Base-by-base conservation (phyloP, 495 filamentous ascomycete species). In the Penicillium fimorum region DNA sequence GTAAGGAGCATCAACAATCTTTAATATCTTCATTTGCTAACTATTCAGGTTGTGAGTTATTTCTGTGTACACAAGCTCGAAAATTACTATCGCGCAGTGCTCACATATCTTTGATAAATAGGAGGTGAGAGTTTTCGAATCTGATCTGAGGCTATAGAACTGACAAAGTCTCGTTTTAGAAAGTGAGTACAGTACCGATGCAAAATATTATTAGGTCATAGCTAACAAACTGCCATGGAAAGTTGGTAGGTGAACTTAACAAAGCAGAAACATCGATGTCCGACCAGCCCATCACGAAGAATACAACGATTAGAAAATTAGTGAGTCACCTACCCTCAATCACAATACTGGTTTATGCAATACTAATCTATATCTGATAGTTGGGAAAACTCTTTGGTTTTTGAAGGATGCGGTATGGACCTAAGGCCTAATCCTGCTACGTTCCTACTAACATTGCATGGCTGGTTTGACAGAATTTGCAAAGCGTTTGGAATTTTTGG, bases 331-430 rank as follows among this genome's bases (percentile, higher is more conserved):
- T 27, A 27, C 25, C 25, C 25, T 27, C 25, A 5, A 5, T 0
- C 6, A 27, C 6, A 7, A 27, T 4, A 47, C 6, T 32, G n/a
- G 30, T 4, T 42, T 17, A 22, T 22, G 5, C 18, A 18, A 18
- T 20, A n/a, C 35, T 37, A 37, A 37, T 12, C 10, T 29, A 7
- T 15, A 3, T 13, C 15, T 7, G 6, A 13, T 32, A 47, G 45
- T n/a, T 47, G 29, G 24, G 25, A n/a, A 33, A 18, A 6, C 10
- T 47, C 13, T 5, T 47, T 32, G 45, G 27, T 10, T 12, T n/a
- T 18, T 47, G 45, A 47, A 47, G 45, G 9, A 47, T 10, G 15
- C 22, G 45, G 45, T 47, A 47, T 29, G 45, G 25, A 17, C 13
- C 13, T 5, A 35, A 32, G 2, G 22, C 46, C 30, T 27, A 27